Percentiles rank a stretch among this genome's conserved stretches.
Evolutionary conservation across 225 moss, liverwort and hornwort genomes (phyloP).

Genomic region (Pleurozium schreberi): DNA sequence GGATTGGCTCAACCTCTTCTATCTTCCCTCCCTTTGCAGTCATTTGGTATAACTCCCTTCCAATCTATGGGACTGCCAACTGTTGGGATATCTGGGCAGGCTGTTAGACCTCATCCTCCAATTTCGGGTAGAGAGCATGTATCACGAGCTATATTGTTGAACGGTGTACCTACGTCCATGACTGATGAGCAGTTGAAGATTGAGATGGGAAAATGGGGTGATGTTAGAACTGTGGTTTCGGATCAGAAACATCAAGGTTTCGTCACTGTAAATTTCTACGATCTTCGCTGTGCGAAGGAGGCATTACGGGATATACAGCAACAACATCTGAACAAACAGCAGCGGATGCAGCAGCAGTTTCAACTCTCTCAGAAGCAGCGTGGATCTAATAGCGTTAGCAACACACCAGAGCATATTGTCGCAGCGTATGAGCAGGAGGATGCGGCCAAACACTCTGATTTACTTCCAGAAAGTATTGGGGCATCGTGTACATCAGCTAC

Average conservation of each 20-base stretch:
- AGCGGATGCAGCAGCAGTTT: slow-evolving; percentile 70
- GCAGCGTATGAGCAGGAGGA: slow-evolving; percentile 28
- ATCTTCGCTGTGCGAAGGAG: slow-evolving; percentile 75
- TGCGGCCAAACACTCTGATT: neutral
- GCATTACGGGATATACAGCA: slow-evolving; percentile 77
- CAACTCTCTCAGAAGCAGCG: slow-evolving; percentile 52
- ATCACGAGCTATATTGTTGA: slow-evolving; percentile 69
- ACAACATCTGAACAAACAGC: slow-evolving; percentile 84
- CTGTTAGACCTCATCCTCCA: slow-evolving; percentile 37
- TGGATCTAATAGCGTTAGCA: neutral
- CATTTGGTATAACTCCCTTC: slow-evolving; percentile 27
- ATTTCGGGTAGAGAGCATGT: slow-evolving; percentile 76
- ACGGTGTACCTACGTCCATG: slow-evolving; percentile 59
- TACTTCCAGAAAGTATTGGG: neutral
- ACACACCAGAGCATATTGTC: neutral
- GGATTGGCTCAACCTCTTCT: slow-evolving; percentile 3
- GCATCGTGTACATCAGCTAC: neutral
- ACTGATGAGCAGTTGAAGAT: slow-evolving; percentile 40
- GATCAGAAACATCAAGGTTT: slow-evolving; percentile 63
- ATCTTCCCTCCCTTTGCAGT: slow-evolving; percentile 1
- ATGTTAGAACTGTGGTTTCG: slow-evolving; percentile 58
- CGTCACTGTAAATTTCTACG: slow-evolving; percentile 68
- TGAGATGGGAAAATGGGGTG: slow-evolving; percentile 79
- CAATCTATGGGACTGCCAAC: slow-evolving; percentile 34
- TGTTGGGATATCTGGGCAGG: slow-evolving; percentile 27